Evolutionary conservation across 202 grass and related monocot species (phyloP).

Genomic region (Setaria viridis): DNA sequence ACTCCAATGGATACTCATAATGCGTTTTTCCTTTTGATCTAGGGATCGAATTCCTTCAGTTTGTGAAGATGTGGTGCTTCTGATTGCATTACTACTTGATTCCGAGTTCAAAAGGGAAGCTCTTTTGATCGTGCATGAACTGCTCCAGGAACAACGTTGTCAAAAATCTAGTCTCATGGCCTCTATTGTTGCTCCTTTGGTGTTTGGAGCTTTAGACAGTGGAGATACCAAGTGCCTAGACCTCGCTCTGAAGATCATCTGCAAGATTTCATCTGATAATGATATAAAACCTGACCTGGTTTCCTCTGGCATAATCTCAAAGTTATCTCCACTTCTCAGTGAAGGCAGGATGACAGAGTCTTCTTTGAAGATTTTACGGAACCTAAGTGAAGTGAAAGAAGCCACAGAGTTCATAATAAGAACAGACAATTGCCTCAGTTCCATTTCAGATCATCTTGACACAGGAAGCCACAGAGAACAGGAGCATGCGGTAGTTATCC

Average conservation of each 20-base stretch:
- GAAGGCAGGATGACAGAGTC: neutral
- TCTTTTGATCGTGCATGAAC: slow-evolving; percentile 2
- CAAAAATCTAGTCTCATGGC: neutral
- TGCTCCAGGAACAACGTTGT: neutral
- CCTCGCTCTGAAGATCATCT: slow-evolving; percentile 6
- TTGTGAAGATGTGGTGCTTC: slow-evolving; percentile 6
- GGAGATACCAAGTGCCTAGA: slow-evolving; percentile 6
- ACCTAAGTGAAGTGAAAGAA: slow-evolving; percentile 1
- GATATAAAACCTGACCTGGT: slow-evolving; percentile 8
- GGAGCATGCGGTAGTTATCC: neutral
- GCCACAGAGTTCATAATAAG: neutral
- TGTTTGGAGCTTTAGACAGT: slow-evolving; percentile 5
- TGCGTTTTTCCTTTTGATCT: neutral
- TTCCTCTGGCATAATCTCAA: slow-evolving; percentile 17
- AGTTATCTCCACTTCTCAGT: neutral
- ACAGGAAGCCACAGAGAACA: neutral
- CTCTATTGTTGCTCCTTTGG: neutral
- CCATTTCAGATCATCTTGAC: neutral
- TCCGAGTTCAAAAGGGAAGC: slow-evolving; percentile 11
- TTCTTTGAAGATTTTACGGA: slow-evolving; percentile 14
- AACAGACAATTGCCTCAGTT: neutral
- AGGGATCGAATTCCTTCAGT: slow-evolving; percentile 6
- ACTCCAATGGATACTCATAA: neutral
- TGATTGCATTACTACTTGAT: slow-evolving; percentile 6
- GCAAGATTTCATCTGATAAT: slow-evolving; percentile 9